Conservation (phyloP, 768 basidiomycete genomes). For the Lactifluus pinguis region DNA sequence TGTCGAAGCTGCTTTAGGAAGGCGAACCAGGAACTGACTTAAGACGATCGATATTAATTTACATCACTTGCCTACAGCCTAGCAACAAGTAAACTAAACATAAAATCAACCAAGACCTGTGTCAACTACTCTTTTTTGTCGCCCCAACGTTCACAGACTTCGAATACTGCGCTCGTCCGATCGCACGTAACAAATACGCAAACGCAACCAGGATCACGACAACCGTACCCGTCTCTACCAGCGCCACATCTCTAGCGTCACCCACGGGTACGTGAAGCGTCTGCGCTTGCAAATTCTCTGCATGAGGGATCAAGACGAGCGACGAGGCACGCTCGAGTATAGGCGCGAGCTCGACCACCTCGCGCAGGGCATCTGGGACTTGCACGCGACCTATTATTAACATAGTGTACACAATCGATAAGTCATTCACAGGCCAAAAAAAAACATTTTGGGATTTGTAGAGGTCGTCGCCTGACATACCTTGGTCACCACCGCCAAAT, state of each 20-base stretch:
- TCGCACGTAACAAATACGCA: too few relatives aligned
- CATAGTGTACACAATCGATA: not conserved
- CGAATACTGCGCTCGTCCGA: too few relatives aligned
- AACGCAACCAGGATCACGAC: too few relatives aligned
- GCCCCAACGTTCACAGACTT: too few relatives aligned
- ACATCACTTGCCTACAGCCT: too few relatives aligned
- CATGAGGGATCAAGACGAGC: constrained; percentile 2
- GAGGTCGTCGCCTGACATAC: not conserved
- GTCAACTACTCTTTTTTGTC: too few relatives aligned
- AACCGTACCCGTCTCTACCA: not conserved
- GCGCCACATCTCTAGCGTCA: not conserved
- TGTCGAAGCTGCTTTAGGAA: not conserved
- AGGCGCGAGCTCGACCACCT: not conserved
- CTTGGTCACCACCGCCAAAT: not conserved
- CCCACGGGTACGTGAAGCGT: constrained; percentile 9
- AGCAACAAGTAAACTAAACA: too few relatives aligned
- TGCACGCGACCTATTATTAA: not conserved
- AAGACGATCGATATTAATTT: too few relatives aligned
- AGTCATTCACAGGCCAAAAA: not conserved
- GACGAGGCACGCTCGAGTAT: not conserved
- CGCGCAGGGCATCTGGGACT: not conserved
- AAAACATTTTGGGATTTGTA: too few relatives aligned
- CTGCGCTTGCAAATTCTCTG: not conserved
- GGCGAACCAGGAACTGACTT: not conserved
- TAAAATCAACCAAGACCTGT: too few relatives aligned